These are phyloP conservation scores for Aspergillus sclerotialis DNA, from an alignment of 2,329 filamentous ascomycete species.

Conservation along the genomic window DNA sequence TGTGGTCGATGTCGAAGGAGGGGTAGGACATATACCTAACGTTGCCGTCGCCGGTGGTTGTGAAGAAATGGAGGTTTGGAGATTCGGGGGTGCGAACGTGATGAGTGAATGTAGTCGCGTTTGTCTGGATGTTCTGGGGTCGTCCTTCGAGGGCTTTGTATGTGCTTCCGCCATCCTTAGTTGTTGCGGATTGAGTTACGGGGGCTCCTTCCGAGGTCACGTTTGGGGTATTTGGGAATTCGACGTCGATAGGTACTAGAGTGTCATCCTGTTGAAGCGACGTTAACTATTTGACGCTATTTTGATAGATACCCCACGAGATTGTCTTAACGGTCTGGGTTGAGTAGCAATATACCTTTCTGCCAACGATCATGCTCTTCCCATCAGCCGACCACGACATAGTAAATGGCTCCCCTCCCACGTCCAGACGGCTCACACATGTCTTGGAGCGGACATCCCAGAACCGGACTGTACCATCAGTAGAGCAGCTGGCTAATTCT, in stretches of 20 bases:
- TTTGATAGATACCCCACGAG: background rate
- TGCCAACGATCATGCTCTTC: constrained; percentile 39
- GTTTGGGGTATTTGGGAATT: constrained; percentile 31
- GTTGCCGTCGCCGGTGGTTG: constrained; percentile 44
- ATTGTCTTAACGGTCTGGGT: no score
- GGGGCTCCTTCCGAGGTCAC: constrained; percentile 13
- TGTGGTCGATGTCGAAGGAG: constrained; percentile 38
- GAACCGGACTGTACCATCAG: constrained; percentile 43
- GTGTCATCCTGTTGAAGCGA: constrained; percentile 35
- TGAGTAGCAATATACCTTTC: constrained; percentile 31
- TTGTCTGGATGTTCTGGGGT: constrained; percentile 42
- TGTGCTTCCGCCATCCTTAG: constrained; percentile 16
- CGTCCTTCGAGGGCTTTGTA: constrained; percentile 36
- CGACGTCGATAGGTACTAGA: constrained; percentile 39
- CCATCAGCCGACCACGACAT: constrained; percentile 44
- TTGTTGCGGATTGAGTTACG: constrained; percentile 6
- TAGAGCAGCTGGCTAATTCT: constrained; percentile 43
- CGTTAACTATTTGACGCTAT: background rate
- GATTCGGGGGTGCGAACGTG: constrained; percentile 27
- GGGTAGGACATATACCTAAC: constrained; percentile 44
- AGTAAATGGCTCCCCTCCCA: constrained; percentile 45
- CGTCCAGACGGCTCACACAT: constrained; percentile 40
- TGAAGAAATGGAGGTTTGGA: constrained; percentile 37
- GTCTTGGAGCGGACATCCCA: constrained; percentile 46
- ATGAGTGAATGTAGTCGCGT: constrained; percentile 42